phyloP scores from a whole-genome alignment of 345 rosid species.

The Gossypioides kirkii region DNA sequence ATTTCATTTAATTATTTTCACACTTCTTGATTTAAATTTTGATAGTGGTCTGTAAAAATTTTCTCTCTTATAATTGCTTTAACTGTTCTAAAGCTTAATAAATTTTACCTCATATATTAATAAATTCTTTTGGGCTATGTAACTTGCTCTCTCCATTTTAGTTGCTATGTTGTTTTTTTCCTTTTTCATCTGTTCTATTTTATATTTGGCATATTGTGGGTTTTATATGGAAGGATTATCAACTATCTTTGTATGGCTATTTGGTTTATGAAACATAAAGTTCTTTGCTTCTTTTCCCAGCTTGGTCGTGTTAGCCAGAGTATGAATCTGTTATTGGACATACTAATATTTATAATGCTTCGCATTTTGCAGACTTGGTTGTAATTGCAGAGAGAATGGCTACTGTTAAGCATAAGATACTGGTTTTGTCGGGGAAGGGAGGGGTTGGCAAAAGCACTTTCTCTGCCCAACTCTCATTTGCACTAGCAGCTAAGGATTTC shows the following conservation, averaged over 20 bases:
- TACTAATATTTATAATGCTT: neutral
- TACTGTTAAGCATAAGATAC: conserved; percentile 82
- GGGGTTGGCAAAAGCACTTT: conserved; percentile 98
- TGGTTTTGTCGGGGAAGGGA: conserved; percentile 88
- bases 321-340: conserved; percentile 12
- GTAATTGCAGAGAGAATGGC: conserved; percentile 91
- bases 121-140: neutral
- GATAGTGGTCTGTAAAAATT: neutral
- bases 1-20: neutral
- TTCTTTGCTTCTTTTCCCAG: conserved; percentile 25
- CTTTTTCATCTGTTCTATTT: neutral
- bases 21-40: neutral
- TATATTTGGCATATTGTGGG: neutral
- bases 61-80: neutral
- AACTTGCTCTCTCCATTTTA: conserved; percentile 1
- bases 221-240: neutral
- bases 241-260: neutral
- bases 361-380: conserved; percentile 65
- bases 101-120: neutral
- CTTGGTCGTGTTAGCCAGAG: conserved; percentile 76
- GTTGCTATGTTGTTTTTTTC: neutral
- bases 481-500: conserved; percentile 79
- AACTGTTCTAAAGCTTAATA: neutral
- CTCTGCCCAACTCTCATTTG: conserved; percentile 83
- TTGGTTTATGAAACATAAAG: neutral